These are phyloP conservation scores for Trichoderma aggressivum DNA, from an alignment of 2,329 filamentous ascomycete genomes.

Conservation along the genomic window DNA sequence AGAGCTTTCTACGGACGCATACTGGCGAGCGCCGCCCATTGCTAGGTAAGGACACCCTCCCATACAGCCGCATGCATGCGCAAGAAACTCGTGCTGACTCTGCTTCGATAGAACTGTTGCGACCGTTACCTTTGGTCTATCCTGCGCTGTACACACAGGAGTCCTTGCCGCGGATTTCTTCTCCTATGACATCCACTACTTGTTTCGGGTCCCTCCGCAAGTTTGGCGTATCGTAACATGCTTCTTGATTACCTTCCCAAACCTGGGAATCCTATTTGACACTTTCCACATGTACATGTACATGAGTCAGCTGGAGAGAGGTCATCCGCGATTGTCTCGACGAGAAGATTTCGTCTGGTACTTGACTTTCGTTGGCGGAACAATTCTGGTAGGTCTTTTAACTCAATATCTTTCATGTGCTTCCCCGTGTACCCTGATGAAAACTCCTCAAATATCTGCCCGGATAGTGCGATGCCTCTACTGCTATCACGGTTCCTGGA, in stretches of 20 bases:
- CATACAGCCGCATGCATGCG: neutral
- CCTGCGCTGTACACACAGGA: conserved; percentile 55
- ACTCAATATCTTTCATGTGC: conserved; percentile 15
- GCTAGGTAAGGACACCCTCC: conserved; percentile 37
- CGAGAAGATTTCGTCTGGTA: conserved; percentile 82
- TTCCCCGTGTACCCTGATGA: conserved; percentile 17
- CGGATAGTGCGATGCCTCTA: conserved; percentile 63
- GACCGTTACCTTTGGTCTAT: conserved; percentile 58
- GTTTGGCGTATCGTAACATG: conserved; percentile 42
- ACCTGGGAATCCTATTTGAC: conserved; percentile 61
- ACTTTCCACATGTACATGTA: conserved; percentile 76
- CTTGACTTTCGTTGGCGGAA: conserved; percentile 64
- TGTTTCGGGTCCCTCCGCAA: conserved; percentile 51
- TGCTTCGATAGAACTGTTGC: conserved; percentile 59
- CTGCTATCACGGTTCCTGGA: conserved; percentile 83
- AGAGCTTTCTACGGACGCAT: conserved; percentile 33
- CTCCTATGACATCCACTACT: conserved; percentile 47
- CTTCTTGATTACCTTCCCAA: conserved; percentile 40
- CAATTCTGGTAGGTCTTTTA: conserved; percentile 70
- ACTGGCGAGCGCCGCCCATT: conserved; percentile 41
- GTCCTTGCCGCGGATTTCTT: conserved; percentile 50
- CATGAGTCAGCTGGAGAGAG: conserved; percentile 67
- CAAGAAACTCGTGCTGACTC: conserved; percentile 23
- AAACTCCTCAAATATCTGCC: conserved; percentile 67
- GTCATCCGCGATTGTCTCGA: conserved; percentile 66